Conservation (phyloP, 768 basidiomycete genomes). For the Cystofilobasidium bisporidii region DNA sequence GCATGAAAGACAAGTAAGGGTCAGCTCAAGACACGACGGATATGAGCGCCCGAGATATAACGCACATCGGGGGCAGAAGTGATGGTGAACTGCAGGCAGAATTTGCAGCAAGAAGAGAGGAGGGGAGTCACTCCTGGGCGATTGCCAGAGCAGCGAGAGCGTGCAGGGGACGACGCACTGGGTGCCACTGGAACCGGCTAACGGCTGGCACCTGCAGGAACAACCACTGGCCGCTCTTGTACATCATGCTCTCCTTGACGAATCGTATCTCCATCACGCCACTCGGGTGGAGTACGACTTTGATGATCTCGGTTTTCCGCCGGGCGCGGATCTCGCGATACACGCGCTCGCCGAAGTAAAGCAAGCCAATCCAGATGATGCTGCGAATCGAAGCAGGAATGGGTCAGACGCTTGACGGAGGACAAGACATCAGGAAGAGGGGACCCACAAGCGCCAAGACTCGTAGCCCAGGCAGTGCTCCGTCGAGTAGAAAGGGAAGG, state of each 20-base stretch:
- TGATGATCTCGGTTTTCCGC: slow-evolving; percentile 64
- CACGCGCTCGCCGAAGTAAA: slow-evolving; percentile 79
- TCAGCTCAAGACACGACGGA: background rate
- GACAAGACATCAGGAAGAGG: background rate
- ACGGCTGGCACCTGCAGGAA: slow-evolving; percentile 82
- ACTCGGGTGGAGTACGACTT: slow-evolving; percentile 37
- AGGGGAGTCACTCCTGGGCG: slow-evolving; percentile 2
- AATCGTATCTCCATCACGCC: slow-evolving; percentile 91
- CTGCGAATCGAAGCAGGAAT: background rate
- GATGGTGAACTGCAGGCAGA: slow-evolving; percentile 66
- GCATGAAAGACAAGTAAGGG: background rate
- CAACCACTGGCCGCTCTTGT: slow-evolving; percentile 60
- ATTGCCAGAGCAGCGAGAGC: too few species aligned
- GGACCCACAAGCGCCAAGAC: slow-evolving; percentile 62
- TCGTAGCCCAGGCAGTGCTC: slow-evolving; percentile 83
- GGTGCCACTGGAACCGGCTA: slow-evolving; percentile 82
- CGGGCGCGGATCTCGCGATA: slow-evolving; percentile 75
- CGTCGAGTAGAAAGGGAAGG: slow-evolving; percentile 81
- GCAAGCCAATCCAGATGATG: slow-evolving; percentile 78
- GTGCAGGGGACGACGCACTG: slow-evolving; percentile 59
- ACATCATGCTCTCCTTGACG: slow-evolving; percentile 81
- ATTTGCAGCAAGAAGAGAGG: background rate
- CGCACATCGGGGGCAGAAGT: slow-evolving; percentile 71
- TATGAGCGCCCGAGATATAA: background rate
- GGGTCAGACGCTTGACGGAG: background rate